Base-by-base conservation (phyloP, 805 yeast species). In the Ogataea sp. region DNA sequence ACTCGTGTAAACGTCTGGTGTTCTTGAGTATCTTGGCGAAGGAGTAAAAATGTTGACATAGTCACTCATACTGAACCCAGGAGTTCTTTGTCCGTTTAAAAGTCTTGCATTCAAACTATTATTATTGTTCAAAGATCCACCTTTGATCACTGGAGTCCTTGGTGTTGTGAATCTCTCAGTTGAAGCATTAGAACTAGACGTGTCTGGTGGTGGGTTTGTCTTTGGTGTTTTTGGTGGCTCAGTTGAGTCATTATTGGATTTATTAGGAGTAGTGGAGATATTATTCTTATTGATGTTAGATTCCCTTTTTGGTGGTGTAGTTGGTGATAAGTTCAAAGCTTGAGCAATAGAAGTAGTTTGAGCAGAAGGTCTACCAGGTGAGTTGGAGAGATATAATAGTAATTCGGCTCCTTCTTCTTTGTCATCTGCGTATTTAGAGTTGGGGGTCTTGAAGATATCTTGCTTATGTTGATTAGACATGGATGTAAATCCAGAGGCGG, bases 41-140 rank as follows among this genome's bases (percentile, higher is more conserved):
- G 93, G 93, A 1, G 89, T 78, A 54, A 80, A 80, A 45, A 83
- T 70, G 53, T 85, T 82, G 29, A 86, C 82, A 55, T 83, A 85
- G 55, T 85, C 95, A 53, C 77, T 80, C 79, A 85, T 76, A 58
- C 85, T 84, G 63, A 85, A 84, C 6, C 81, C 83, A 1, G 82
- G 82, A 0, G 84, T 81, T 46, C 61, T 59, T 28, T 49, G 50
- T 4, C 50, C 51, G 15, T 8, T 71, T 58, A 33, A 33, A 23
- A 16, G 6, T 20, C 26, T 20, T 20, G 16, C 8, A 25, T 34
- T 34, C 13, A 14, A 14, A 11, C 7, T 25, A 14, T 34, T 25
- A n/a, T 24, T 24, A 24, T 26, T 26, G 11, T 17, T n/a, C 15
- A 5, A 6, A 20, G 6, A 8, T n/a, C 18, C 18, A 16, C 24